A percentile compares a stretch with the other conserved stretches of the same genome.
phyloP scores from a whole-genome alignment of 495 filamentous ascomycete genomes.

The Aspergillus panamensis region DNA sequence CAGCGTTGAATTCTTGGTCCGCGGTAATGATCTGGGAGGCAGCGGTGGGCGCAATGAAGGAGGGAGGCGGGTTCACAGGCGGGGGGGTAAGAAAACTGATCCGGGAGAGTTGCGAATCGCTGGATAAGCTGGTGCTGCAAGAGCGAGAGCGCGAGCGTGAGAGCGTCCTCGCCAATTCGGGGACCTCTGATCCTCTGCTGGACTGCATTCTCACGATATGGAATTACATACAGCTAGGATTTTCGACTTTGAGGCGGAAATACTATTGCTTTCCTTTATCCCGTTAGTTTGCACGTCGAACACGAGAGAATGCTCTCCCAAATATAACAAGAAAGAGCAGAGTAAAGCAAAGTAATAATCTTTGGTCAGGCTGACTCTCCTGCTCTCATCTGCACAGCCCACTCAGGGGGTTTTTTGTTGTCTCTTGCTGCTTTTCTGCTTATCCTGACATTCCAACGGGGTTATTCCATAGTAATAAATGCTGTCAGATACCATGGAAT shows the following conservation, averaged over 20 bases:
- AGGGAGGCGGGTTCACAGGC: conserved; percentile 75
- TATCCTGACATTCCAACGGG: neutral
- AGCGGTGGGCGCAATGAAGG: conserved; percentile 84
- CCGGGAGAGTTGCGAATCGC: conserved; percentile 40
- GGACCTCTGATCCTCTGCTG: conserved; percentile 36
- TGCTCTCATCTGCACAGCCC: conserved; percentile 13
- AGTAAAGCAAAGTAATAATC: neutral
- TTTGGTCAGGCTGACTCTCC: conserved; percentile 9
- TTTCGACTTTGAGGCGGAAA: neutral
- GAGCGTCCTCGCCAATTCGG: conserved; percentile 30
- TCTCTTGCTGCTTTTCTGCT: neutral
- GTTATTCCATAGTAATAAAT: neutral
- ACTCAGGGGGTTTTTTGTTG: conserved; percentile 10
- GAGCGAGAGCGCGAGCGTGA: conserved; percentile 45
- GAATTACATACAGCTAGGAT: conserved; percentile 8
- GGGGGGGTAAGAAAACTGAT: conserved; percentile 55
- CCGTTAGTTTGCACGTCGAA: neutral
- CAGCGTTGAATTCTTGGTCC: conserved; percentile 72
- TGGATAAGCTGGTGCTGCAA: conserved; percentile 45
- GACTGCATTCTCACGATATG: conserved; percentile 27
- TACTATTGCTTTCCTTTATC: conserved; percentile 2
- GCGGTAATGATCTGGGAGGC: conserved; percentile 90
- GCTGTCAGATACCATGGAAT: neutral
- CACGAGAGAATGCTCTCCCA: neutral
- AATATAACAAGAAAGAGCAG: neutral